Evolutionary conservation across 192 early-diverging fungal genomes (phyloP), one percentile per base, ranked within the genome.

Genomic region (Gorgonomyces haynaldii): DNA sequence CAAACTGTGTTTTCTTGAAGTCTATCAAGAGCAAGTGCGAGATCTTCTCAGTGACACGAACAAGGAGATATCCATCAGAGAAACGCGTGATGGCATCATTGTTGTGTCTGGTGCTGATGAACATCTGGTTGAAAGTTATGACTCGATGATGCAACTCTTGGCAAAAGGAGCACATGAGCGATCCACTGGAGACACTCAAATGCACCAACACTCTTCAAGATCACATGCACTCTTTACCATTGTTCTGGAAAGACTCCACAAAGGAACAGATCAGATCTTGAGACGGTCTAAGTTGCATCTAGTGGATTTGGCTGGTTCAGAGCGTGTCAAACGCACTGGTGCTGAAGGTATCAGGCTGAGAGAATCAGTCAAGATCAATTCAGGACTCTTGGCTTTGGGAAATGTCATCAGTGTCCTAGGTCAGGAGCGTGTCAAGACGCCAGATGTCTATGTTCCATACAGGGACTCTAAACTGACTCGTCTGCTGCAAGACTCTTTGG

Each of bases 401-500:
- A 99, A 97, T 59, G 96, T 97, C 16, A 99, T 99, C 41, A 85
- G 83, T 25, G 87, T 89, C 0, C 64, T 99, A 6, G 88, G 91
- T 15, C 22, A 21, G 20, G 31, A 49, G 4, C 21, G 52, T 10
- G 17, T 20, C 31, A 37, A 37, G 13, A 26, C 19, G 21, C 23
- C 24, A 19, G 41, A 41, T 8, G 31, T 27, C 25, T 85, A 91
- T 53, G 74, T 96, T 37, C 93, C 96, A 1, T 99, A 96, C 52
- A 78, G 96, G 29, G 92, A 97, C 56, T 89, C 86, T 9, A 98
- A 96, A 60, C 72, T 98, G 21, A 98, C 96, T 0, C 38, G 65
- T 15, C 39, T 75, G 19, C 50, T 75, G n/a, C 69, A 75, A 43
- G 69, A 75, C 38, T 75, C 72, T 4, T 45, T 97, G 35, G 93